Evolutionary conservation across 768 basidiomycete species (phyloP).

Genomic region (Arthromyces matolae): DNA sequence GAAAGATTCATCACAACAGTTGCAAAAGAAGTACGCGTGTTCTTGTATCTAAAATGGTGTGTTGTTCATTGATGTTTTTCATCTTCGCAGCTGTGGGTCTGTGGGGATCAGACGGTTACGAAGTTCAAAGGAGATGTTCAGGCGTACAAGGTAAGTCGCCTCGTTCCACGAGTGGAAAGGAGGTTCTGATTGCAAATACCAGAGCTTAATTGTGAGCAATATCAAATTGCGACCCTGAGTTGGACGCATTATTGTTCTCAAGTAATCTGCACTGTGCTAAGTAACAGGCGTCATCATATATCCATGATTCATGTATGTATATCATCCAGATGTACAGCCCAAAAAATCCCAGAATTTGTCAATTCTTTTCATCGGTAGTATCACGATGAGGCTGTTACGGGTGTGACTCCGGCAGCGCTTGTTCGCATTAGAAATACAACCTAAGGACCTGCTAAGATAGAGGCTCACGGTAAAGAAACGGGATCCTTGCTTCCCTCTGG

Average conservation of each 20-base stretch:
- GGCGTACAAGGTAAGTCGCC: slow-evolving; percentile 71
- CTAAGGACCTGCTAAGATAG: neutral
- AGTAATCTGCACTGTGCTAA: neutral
- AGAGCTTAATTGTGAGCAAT: slow-evolving; percentile 76
- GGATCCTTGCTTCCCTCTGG: slow-evolving; percentile 17
- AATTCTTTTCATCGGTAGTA: neutral
- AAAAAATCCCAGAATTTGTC: neutral
- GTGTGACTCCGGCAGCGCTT: slow-evolving; percentile 22
- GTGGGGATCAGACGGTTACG: slow-evolving; percentile 72
- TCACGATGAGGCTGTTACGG: slow-evolving; percentile 8
- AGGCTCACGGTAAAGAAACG: slow-evolving; percentile 23
- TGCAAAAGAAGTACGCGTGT: slow-evolving; percentile 63
- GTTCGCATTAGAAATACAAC: neutral
- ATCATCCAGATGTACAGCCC: neutral
- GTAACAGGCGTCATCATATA: neutral
- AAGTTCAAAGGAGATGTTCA: slow-evolving; percentile 91
- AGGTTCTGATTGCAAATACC: slow-evolving; percentile 16
- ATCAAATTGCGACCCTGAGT: slow-evolving; percentile 55
- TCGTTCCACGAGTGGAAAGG: slow-evolving; percentile 1
- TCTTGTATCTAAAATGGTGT: neutral
- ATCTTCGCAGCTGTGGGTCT: slow-evolving; percentile 79
- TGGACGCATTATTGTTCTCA: neutral
- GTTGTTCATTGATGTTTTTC: slow-evolving; percentile 10
- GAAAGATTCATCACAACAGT: slow-evolving; percentile 92
- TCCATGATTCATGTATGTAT: neutral